These are phyloP conservation scores for Xylaria palmicola DNA, from an alignment of 495 filamentous ascomycete species.

Conservation along the genomic window DNA sequence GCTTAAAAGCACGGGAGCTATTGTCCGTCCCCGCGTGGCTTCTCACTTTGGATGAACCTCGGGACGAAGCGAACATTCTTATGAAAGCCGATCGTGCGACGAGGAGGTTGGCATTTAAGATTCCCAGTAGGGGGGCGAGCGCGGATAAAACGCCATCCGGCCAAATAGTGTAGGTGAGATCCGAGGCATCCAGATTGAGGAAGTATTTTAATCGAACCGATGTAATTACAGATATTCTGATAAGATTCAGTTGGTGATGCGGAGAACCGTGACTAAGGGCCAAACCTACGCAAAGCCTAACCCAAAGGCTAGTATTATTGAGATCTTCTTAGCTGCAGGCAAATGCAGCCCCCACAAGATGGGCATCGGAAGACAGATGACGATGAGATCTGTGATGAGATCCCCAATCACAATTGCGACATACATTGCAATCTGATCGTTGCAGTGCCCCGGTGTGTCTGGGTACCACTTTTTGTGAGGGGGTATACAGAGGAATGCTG, in stretches of 20 bases:
- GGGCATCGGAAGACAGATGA: not conserved
- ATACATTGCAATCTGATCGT: not conserved
- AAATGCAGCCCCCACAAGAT: not conserved
- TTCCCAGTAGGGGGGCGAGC: constrained; percentile 2
- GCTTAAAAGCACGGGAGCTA: too few species aligned
- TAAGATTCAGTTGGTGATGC: not conserved
- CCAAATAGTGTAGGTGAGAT: not conserved
- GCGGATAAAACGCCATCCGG: not conserved
- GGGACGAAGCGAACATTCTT: not conserved
- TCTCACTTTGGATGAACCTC: too few species aligned
- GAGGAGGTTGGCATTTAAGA: constrained; percentile 8
- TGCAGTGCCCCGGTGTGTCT: not conserved
- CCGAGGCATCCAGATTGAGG: not conserved
- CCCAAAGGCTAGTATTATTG: not conserved
- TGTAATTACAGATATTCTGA: constrained; percentile 1
- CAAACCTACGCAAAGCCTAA: not conserved
- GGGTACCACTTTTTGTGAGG: not conserved
- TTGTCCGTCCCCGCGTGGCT: too few species aligned
- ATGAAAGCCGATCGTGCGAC: constrained; percentile 1
- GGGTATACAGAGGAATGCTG: not conserved
- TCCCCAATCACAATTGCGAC: not conserved
- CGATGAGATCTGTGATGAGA: not conserved
- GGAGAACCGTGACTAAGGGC: not conserved
- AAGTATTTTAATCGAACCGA: constrained; percentile 6
- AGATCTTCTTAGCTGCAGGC: not conserved